A percentile compares a stretch with the other conserved stretches of the same genome.
Evolutionary conservation across 2,329 filamentous ascomycete species (phyloP).

Genomic region (Boeremia lycopersici): DNA sequence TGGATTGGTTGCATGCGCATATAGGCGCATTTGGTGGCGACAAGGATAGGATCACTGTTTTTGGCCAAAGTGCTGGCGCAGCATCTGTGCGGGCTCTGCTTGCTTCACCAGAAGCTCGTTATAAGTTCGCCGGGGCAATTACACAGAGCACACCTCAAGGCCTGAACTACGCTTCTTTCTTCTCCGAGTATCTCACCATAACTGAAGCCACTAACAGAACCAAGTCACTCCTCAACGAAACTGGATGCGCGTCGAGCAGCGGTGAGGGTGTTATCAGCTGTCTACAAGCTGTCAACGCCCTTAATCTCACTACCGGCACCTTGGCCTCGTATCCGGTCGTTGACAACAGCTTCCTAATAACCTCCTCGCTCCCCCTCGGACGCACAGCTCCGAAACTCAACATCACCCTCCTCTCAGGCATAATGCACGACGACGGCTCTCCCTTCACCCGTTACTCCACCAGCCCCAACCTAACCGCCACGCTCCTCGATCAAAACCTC

Average conservation of each 20-base stretch:
- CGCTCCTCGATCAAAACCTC: conserved; percentile 21
- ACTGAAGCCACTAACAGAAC: conserved; percentile 28
- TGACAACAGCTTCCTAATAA: conserved; percentile 39
- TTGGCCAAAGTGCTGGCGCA: conserved; percentile 47
- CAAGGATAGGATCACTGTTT: conserved; percentile 44
- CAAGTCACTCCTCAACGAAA: conserved; percentile 30
- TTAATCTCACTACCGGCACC: conserved; percentile 14
- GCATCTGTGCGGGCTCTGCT: conserved; percentile 55
- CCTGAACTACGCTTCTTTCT: conserved; percentile 27
- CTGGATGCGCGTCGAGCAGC: conserved; percentile 26
- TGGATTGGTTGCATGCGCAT: conserved; percentile 56
- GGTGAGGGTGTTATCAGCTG: conserved; percentile 25
- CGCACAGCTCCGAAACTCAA: conserved; percentile 21
- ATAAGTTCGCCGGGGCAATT: conserved; percentile 58
- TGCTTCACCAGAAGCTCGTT: conserved; percentile 55
- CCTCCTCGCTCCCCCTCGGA: conserved; percentile 27
- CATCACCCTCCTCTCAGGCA: conserved; percentile 33
- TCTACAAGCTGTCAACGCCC: conserved; percentile 29
- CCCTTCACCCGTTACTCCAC: conserved; percentile 38
- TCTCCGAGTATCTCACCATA: conserved; percentile 34
- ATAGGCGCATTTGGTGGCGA: conserved; percentile 48
- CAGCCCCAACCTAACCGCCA: conserved; percentile 27
- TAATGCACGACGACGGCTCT: conserved; percentile 41
- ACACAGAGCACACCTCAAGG: conserved; percentile 36
- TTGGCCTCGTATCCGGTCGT: conserved; percentile 37